A percentile compares a stretch with the other conserved stretches of the same genome.
Conservation (phyloP, 345 rosid genomes). For the Eucalyptus regnans region DNA sequence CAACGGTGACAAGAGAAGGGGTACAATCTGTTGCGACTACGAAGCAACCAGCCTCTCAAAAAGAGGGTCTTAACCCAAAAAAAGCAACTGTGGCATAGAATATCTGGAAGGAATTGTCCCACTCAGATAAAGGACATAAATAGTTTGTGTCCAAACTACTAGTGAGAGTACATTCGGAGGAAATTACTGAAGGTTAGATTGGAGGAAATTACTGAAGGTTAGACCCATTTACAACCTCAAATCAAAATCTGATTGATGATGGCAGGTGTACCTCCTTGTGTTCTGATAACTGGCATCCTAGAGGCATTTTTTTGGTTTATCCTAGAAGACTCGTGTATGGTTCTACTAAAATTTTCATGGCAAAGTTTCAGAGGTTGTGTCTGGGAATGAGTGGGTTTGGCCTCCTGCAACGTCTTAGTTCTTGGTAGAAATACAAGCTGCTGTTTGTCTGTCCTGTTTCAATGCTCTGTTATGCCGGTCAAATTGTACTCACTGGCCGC, state of each 20-base stretch:
- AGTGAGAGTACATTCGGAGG: neutral
- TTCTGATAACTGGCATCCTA: neutral
- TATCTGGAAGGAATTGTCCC: neutral
- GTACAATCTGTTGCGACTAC: neutral
- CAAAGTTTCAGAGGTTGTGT: neutral
- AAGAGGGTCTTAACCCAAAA: neutral
- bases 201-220: neutral
- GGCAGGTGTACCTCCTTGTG: neutral
- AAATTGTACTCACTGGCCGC: neutral
- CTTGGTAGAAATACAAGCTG: neutral
- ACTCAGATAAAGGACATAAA: neutral
- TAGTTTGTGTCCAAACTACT: neutral
- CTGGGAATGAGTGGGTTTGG: neutral
- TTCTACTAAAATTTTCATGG: neutral
- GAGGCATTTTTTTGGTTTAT: neutral
- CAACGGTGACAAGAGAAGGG: neutral
- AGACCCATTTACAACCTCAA: neutral
- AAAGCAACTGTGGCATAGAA: neutral
- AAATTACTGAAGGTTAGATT: neutral
- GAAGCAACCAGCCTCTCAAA: neutral
- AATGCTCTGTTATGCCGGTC: neutral
- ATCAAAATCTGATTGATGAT: neutral
- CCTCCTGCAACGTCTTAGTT: neutral
- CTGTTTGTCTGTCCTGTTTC: neutral
- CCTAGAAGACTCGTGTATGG: neutral